These are phyloP conservation scores for Thermomyces lanuginosus DNA, from an alignment of 2,329 filamentous ascomycete genomes.

Conservation along the genomic window DNA sequence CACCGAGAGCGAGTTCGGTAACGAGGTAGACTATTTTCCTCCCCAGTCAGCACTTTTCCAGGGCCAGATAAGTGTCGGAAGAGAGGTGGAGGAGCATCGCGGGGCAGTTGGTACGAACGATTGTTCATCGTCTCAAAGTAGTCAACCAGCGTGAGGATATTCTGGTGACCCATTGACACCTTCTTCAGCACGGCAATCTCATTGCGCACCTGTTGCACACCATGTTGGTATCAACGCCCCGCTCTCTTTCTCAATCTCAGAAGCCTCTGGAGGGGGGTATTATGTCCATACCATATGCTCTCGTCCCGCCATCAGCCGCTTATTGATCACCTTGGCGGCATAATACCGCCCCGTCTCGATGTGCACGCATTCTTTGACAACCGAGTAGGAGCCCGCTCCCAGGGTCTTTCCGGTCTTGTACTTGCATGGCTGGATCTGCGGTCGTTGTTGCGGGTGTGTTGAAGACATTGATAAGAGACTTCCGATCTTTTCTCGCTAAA, in stretches of 20 bases:
- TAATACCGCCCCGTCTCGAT: conserved; percentile 97
- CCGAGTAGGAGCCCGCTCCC: conserved; percentile 90
- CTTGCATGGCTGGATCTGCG: conserved; percentile 79
- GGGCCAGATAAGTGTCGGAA: not conserved
- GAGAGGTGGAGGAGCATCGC: no score
- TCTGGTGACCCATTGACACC: conserved; percentile 98
- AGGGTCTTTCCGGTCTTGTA: conserved; percentile 99
- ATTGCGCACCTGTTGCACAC: conserved; percentile 57
- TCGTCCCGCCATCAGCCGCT: conserved; percentile 87
- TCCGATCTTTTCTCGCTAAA: no score
- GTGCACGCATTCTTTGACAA: conserved; percentile 97
- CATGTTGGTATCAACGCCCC: not conserved
- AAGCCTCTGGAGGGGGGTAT: not conserved
- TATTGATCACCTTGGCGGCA: conserved; percentile 98
- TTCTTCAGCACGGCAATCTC: conserved; percentile 95
- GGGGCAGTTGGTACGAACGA: conserved; percentile 37
- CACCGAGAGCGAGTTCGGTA: conserved; percentile 86
- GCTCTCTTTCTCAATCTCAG: not conserved
- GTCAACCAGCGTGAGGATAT: conserved; percentile 92
- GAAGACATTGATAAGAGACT: no score
- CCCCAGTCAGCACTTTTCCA: no score
- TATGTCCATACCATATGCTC: conserved; percentile 83
- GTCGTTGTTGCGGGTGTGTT: conserved; percentile 16
- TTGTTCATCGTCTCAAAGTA: conserved; percentile 99
- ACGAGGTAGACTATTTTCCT: conserved; percentile 62